Conservation (phyloP, 2,329 filamentous ascomycete species). For the Colletotrichum sp. region DNA sequence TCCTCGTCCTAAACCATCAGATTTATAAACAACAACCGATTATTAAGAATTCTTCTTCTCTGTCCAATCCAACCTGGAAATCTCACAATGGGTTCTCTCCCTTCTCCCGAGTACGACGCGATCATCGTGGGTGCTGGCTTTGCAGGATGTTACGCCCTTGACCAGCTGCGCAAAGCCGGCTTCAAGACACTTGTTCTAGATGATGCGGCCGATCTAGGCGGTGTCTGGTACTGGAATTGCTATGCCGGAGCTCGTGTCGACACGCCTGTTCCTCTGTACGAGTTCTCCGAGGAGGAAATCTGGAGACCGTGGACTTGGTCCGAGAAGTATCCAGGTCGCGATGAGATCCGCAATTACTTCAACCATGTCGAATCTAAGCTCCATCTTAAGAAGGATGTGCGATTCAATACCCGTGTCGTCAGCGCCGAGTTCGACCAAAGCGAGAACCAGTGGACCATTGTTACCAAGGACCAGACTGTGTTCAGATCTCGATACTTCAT, state of each 20-base stretch:
- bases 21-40: neutral
- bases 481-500: neutral
- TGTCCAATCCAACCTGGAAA: neutral
- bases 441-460: neutral
- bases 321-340: conserved; percentile 36
- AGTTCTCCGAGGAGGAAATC: conserved; percentile 39
- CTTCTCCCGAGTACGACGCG: conserved; percentile 14
- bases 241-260: conserved; percentile 49
- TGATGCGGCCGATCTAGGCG: conserved; percentile 34
- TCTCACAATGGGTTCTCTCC: neutral
- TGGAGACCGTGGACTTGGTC: conserved; percentile 50
- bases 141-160: conserved; percentile 29
- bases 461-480: neutral
- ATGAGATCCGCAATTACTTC: neutral
- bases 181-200: conserved; percentile 26
- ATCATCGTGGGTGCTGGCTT: conserved; percentile 28
- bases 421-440: neutral
- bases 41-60: neutral
- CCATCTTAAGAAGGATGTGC: neutral
- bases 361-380: neutral
- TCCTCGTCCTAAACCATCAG: neutral
- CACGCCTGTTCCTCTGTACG: conserved; percentile 35
- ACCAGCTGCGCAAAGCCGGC: conserved; percentile 38
- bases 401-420: neutral
- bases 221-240: conserved; percentile 47